phyloP scores from a whole-genome alignment of 2,329 filamentous ascomycete species.

The Fusarium foetens region DNA sequence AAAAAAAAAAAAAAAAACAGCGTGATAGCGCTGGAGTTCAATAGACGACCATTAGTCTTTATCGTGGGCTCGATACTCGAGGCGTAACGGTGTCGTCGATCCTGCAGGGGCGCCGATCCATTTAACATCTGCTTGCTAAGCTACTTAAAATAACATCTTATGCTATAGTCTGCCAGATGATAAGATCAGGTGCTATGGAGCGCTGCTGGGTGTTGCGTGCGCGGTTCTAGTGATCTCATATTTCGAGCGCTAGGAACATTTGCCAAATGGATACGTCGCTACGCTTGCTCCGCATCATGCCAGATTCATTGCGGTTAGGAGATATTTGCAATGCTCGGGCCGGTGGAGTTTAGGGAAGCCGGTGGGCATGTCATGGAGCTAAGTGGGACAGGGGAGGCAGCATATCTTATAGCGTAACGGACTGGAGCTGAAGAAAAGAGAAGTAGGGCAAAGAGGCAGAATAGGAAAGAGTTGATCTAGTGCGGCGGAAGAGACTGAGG shows the following conservation, averaged over 20 bases:
- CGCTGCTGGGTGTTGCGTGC: not conserved
- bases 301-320: not conserved
- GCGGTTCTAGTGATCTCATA: not conserved
- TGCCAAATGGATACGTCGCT: not conserved
- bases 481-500: not conserved
- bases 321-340: not conserved
- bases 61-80: not conserved
- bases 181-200: not conserved
- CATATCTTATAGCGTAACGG: not conserved
- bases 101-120: not conserved
- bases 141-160: not conserved
- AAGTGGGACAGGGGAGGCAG: not conserved
- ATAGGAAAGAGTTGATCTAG: not conserved
- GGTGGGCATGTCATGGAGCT: not conserved
- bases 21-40: not conserved
- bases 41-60: not conserved
- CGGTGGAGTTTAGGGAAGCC: not conserved
- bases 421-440: not conserved
- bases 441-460: not conserved
- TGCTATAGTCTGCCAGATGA: not conserved
- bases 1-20: not conserved
- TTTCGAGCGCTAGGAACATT: not conserved
- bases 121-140: not conserved
- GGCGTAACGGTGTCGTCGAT: not conserved
- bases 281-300: not conserved